A percentile compares a stretch with the other conserved stretches of the same genome.
Evolutionary conservation across 2,329 filamentous ascomycete genomes (phyloP).

Genomic region (Curvularia verruculosa): DNA sequence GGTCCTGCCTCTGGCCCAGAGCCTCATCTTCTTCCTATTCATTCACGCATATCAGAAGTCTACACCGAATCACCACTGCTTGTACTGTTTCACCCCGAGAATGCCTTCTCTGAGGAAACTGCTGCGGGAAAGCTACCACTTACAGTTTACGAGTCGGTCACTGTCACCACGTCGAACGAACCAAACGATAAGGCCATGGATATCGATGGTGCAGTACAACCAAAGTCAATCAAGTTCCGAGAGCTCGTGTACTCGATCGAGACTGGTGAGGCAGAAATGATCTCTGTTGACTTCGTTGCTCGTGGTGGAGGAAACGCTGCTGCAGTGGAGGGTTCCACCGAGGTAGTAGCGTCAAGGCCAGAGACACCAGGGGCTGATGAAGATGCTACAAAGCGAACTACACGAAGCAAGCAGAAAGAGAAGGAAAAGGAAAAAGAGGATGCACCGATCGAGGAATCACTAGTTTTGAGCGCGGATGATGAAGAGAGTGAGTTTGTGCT

Average conservation of each 20-base stretch:
- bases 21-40: conserved; percentile 70
- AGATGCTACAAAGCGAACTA: conserved; percentile 56
- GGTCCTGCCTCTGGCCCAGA: conserved; percentile 74
- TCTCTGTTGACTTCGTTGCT: conserved; percentile 91
- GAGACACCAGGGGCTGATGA: conserved; percentile 45
- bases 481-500: conserved; percentile 62
- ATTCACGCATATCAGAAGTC: conserved; percentile 74
- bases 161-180: conserved; percentile 41
- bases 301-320: conserved; percentile 82
- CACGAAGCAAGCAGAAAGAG: conserved; percentile 59
- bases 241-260: conserved; percentile 87
- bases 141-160: conserved; percentile 85
- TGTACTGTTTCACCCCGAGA: conserved; percentile 80
- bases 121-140: conserved; percentile 83
- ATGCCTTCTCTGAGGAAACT: conserved; percentile 57
- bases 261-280: conserved; percentile 97
- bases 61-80: conserved; percentile 89
- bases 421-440: conserved; percentile 52
- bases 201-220: conserved; percentile 68
- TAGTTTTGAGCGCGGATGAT: conserved; percentile 63
- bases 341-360: conserved; percentile 18
- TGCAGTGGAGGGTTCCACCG: conserved; percentile 52
- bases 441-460: conserved; percentile 41
- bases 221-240: conserved; percentile 70
- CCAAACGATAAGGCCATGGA: conserved; percentile 51